These are phyloP conservation scores for Thermothelomyces thermophilus DNA, from an alignment of 2,329 filamentous ascomycete genomes.

Conservation along the genomic window DNA sequence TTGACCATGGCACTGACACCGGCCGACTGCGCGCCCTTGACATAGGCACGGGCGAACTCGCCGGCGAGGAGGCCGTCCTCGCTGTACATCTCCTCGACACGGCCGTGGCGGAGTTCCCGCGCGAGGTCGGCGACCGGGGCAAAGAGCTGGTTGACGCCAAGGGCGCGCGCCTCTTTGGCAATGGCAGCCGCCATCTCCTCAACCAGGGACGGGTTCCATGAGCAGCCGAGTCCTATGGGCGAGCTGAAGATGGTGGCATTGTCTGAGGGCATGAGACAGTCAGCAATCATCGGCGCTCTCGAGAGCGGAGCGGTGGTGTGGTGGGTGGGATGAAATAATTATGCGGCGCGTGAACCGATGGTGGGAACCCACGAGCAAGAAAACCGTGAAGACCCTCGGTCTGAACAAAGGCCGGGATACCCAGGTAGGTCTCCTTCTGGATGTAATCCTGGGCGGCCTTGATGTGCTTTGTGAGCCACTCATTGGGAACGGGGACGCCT, in stretches of 20 bases:
- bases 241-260: conserved; percentile 77
- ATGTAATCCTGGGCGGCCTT: conserved; percentile 64
- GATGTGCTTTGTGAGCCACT: conserved; percentile 57
- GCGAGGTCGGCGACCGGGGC: conserved; percentile 65
- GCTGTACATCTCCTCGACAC: conserved; percentile 67
- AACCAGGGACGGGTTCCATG: conserved; percentile 60
- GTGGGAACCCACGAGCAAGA: conserved; percentile 40
- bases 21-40: conserved; percentile 53
- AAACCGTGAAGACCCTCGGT: conserved; percentile 71
- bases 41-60: conserved; percentile 56
- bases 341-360: too few relatives aligned
- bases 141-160: conserved; percentile 69
- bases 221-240: conserved; percentile 64
- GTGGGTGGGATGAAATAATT: too few relatives aligned
- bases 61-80: conserved; percentile 64
- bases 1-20: conserved; percentile 68
- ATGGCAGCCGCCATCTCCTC: conserved; percentile 61
- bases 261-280: background rate
- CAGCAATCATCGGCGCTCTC: background rate
- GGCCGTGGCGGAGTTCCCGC: conserved; percentile 62
- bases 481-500: conserved; percentile 50
- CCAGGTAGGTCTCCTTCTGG: conserved; percentile 57
- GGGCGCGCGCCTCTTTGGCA: conserved; percentile 56
- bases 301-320: too few relatives aligned
- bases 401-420: conserved; percentile 67